A percentile compares a stretch with the other conserved stretches of the same genome.
phyloP scores from a whole-genome alignment of 257 asterid genomes.

The Capsicum chinense region DNA sequence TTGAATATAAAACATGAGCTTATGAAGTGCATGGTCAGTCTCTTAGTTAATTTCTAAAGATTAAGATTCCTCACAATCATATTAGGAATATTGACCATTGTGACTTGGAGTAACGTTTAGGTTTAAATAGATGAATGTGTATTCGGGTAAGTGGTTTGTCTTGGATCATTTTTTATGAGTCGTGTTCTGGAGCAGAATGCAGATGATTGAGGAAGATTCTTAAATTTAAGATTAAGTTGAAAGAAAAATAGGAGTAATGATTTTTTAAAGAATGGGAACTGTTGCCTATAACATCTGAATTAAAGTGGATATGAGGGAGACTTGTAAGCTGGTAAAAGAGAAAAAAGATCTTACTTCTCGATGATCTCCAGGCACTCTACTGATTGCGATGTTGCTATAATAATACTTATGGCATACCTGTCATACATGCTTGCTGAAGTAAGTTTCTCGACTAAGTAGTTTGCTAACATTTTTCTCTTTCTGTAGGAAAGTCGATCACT shows the following conservation, averaged over 20 bases:
- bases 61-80: not conserved
- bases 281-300: not conserved
- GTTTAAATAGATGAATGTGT: not conserved
- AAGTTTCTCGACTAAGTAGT: slow-evolving; percentile 41
- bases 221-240: not conserved
- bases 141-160: not conserved
- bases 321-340: not conserved
- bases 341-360: slow-evolving; percentile 10
- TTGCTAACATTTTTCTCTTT: not conserved
- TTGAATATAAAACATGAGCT: not conserved
- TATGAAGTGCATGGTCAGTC: not conserved
- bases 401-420: slow-evolving; percentile 98
- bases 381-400: slow-evolving; percentile 96
- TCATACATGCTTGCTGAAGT: slow-evolving; percentile 97
- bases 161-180: not conserved
- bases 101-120: not conserved
- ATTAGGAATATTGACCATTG: not conserved
- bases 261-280: not conserved
- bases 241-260: not conserved
- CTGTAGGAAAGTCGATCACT: not conserved
- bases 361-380: slow-evolving; percentile 84
- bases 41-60: not conserved
- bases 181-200: not conserved
- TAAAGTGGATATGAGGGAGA: not conserved
- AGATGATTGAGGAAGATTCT: slow-evolving; percentile 18